Base-by-base conservation (phyloP, 495 filamentous ascomycete species). In the Lichina pygmaea region DNA sequence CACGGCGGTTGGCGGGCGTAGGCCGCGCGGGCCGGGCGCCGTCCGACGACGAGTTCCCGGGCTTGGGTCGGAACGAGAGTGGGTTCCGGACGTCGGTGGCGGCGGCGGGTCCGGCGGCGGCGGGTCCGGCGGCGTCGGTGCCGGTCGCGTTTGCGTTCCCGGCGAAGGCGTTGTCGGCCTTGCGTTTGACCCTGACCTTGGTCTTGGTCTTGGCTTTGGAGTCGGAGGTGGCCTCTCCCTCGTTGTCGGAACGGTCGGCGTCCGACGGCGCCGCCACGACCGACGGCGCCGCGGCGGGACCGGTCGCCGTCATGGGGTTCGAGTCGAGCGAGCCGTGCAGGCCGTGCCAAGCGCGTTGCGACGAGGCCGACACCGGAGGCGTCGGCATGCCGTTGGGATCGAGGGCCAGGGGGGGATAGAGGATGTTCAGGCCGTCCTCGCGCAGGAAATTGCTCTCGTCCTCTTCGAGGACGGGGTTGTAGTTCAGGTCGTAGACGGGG, bases 1-100 rank as follows among this genome's bases (percentile, higher is more conserved):
- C 89, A 47, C 89, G 85, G 51, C 89, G 91, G 62, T 81, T 86
- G 53, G 82, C 72, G 8, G 78, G 81, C 24, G 72, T 69, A 8
- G 71, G 65, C 0, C 67, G 55, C 33, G 70, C 32, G 41, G 24
- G 36, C 32, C 41, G 38, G 33, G 34, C 45, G 36, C 13, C 36
- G 36, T 39, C 36, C 36, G 36, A 39, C 36, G 36, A 2, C 5
- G 36, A 11, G 11, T 39, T 15, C 2, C 36, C 36, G 36, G 2
- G 11, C 36, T 2, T 11, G 13, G 36, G 13, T 11, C 3, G 10
- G 36, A 15, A 11, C 36, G 10, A 11, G 36, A 11, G 3, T 3
- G 13, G 11, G 13, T 39, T 15, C 11, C 3, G 13, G 6, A 15
- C 36, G 36, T 11, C 3, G 24, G 24, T 4, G 24, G 24, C 4